Evolutionary conservation across 805 yeast species (phyloP), one percentile per base, ranked within the genome.

Genomic region (Sugiyamaella boreocaroliniensis): DNA sequence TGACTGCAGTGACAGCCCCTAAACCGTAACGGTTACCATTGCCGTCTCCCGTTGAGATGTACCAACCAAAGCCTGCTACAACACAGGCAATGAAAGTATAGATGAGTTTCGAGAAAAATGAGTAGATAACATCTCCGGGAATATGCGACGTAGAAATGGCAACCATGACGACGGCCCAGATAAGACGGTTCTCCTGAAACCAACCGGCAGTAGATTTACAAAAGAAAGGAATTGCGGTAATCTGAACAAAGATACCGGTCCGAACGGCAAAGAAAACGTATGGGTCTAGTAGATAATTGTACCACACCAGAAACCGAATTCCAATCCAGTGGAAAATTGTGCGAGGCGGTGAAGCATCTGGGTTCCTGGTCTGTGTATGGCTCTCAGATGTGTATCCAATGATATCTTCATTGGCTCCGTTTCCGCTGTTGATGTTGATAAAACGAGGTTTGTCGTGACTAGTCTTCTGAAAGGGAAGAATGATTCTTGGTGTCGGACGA

Each of bases 31-130:
- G 61, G 45, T 67, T 68, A 1, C 72, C 71, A 1, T 49, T 18
- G 11, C 72, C 71, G 14, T 52, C 50, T 2, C 71, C 71, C 1
- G 67, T 52, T 2, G 64, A 58, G 15, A 69, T 68, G 49, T 69
- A 69, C 72, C 72, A 69, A 4, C 57, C 63, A 3, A 65, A 64
- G 64, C 69, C 58, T 0, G 68, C 71, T 3, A 64, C 48, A 6
- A 66, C 49, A 29, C 67, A 58, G 2, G 70, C 71, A 34, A 61
- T 40, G 34, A 68, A 61, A 2, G 69, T 63, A 51, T 57, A 64
- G 14, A 59, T 45, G 10, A 67, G 46, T 22, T 67, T 61, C 15
- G 60, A 48, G 1, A 62, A 40, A 18, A 65, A 55, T 0, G 65
- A 64, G 42, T 66, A 66, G 1, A 64, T 44, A 7, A 67, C 64